Evolutionary conservation across 768 basidiomycete genomes (phyloP).

Genomic region (Tulasnella sp.): DNA sequence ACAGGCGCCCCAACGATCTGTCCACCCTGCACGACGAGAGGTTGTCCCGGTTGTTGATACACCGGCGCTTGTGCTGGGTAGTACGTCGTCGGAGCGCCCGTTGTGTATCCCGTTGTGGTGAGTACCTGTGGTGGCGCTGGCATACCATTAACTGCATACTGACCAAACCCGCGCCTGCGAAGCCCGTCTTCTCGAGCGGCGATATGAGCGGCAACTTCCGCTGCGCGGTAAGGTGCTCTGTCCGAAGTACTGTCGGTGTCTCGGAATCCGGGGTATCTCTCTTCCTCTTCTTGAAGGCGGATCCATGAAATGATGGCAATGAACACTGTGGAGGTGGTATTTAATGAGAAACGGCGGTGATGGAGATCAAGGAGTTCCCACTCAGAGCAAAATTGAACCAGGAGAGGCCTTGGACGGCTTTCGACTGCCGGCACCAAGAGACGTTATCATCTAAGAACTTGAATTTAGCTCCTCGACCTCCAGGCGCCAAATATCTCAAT

Average conservation of each 20-base stretch:
- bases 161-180: background rate
- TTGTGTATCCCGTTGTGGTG: background rate
- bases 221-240: background rate
- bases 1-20: background rate
- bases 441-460: background rate
- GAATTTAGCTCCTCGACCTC: background rate
- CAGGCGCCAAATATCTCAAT: too few relatives aligned
- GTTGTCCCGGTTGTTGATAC: background rate
- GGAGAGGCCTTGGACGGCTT: background rate
- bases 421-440: constrained; percentile 12
- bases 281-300: background rate
- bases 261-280: background rate
- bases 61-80: background rate
- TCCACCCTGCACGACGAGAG: background rate
- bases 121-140: background rate
- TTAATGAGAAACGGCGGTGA: background rate
- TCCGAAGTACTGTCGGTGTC: background rate
- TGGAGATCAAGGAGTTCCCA: background rate
- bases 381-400: background rate
- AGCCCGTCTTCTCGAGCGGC: background rate
- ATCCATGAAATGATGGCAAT: background rate
- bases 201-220: background rate
- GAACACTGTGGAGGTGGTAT: background rate
- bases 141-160: background rate
- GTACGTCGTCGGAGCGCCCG: background rate